A percentile compares a stretch with the other conserved stretches of the same genome.
Evolutionary conservation across 2,329 filamentous ascomycete species (phyloP).

Genomic region (Thielaviopsis punctulata): DNA sequence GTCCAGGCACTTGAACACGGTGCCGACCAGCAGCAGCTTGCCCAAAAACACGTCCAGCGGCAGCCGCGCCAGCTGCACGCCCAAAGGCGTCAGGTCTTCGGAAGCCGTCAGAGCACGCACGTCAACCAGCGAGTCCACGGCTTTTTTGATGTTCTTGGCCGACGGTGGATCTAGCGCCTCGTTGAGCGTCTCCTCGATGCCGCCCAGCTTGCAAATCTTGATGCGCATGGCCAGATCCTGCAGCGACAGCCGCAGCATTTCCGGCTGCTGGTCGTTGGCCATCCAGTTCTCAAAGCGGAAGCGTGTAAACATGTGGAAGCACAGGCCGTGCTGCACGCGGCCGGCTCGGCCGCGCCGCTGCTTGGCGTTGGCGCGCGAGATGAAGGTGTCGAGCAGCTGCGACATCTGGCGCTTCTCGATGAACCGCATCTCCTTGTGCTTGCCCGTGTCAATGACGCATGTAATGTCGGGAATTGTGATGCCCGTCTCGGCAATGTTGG

Average conservation of each 20-base stretch:
- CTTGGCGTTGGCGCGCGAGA: constrained; percentile 88
- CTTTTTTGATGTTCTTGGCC: constrained; percentile 78
- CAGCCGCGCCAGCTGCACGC: constrained; percentile 69
- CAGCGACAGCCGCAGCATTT: constrained; percentile 84
- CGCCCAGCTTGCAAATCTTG: constrained; percentile 91
- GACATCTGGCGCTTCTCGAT: constrained; percentile 87
- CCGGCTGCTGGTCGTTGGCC: constrained; percentile 84
- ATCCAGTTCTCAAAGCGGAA: constrained; percentile 72
- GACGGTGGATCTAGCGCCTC: constrained; percentile 82
- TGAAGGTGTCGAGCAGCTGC: constrained; percentile 81
- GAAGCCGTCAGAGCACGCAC: constrained; percentile 68
- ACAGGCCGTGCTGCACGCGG: constrained; percentile 84
- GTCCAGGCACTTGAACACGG: constrained; percentile 80
- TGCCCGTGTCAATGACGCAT: constrained; percentile 89
- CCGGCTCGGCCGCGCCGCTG: constrained; percentile 86
- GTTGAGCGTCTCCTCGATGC: constrained; percentile 76
- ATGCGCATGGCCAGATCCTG: constrained; percentile 92
- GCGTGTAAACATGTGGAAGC: constrained; percentile 90
- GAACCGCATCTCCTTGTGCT: constrained; percentile 94
- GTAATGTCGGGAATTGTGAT: constrained; percentile 98
- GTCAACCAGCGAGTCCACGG: constrained; percentile 83
- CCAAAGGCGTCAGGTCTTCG: constrained; percentile 77
- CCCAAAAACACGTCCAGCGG: constrained; percentile 89
- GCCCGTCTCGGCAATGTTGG: constrained; percentile 96
- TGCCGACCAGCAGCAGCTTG: constrained; percentile 76